phyloP scores from a whole-genome alignment of 768 basidiomycete species.

The Lactarius akahatsu region DNA sequence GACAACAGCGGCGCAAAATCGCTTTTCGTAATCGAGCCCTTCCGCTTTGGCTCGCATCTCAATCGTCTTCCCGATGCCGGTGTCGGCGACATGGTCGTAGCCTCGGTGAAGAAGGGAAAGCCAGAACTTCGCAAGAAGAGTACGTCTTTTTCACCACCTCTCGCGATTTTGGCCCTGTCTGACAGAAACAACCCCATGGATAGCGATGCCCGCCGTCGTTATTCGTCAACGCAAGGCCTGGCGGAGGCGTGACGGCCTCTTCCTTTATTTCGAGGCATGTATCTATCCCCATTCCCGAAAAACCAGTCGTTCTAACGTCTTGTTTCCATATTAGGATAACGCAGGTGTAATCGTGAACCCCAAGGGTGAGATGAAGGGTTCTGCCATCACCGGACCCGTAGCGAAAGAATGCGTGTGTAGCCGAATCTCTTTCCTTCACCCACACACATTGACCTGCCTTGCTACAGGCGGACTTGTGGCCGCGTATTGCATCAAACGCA shows the following conservation, averaged over 20 bases:
- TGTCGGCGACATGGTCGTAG: slow-evolving; percentile 94
- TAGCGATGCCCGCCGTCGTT: slow-evolving; percentile 96
- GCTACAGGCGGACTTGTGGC: slow-evolving; percentile 91
- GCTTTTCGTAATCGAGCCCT: slow-evolving; percentile 92
- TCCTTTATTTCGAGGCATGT: slow-evolving; percentile 94
- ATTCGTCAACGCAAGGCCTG: slow-evolving; percentile 98
- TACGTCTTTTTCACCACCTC: slow-evolving; percentile 44
- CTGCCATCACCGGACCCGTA: slow-evolving; percentile 92
- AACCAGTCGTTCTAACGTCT: not conserved
- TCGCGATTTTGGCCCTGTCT: not conserved
- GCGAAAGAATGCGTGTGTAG: slow-evolving; percentile 97
- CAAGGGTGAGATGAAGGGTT: slow-evolving; percentile 99
- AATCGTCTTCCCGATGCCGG: slow-evolving; percentile 97
- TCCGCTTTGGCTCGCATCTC: slow-evolving; percentile 91
- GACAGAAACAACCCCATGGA: slow-evolving; percentile 4
- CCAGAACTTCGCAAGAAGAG: slow-evolving; percentile 99
- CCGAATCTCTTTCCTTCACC: not conserved
- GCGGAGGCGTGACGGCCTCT: slow-evolving; percentile 97
- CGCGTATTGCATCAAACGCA: slow-evolving; percentile 98
- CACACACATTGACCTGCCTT: slow-evolving; percentile 10
- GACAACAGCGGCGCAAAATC: slow-evolving; percentile 99
- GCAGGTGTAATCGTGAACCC: slow-evolving; percentile 97
- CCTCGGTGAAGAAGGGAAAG: slow-evolving; percentile 99
- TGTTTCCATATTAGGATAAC: slow-evolving; percentile 60
- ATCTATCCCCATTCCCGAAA: not conserved